Evolutionary conservation across 768 basidiomycete species (phyloP).

Genomic region (Leccinum longicurvipes): DNA sequence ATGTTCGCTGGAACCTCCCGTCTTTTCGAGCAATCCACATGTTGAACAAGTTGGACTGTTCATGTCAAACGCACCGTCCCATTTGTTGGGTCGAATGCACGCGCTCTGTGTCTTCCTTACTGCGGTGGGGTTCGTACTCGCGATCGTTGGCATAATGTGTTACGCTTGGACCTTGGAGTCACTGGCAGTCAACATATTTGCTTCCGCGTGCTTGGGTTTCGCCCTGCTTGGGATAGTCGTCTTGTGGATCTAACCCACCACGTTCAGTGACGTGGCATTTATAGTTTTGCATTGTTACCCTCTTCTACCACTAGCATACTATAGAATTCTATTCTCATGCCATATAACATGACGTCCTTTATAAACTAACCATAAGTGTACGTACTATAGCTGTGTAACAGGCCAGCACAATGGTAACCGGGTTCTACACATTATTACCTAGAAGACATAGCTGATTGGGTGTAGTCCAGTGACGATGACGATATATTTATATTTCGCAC

Average conservation of each 20-base stretch:
- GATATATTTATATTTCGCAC: neutral
- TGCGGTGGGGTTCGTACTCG: conserved; percentile 48
- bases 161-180: conserved; percentile 52
- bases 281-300: neutral
- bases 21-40: conserved; percentile 47
- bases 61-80: conserved; percentile 34
- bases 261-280: neutral
- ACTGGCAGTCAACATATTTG: conserved; percentile 42
- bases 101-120: conserved; percentile 46
- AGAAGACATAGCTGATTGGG: neutral
- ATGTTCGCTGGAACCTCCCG: conserved; percentile 19
- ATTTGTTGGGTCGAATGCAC: conserved; percentile 49
- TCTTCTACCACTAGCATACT: neutral
- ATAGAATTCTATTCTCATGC: neutral
- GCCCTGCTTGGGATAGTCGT: conserved; percentile 27
- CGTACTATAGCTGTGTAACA: no score
- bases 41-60: conserved; percentile 51
- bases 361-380: neutral
- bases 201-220: conserved; percentile 37
- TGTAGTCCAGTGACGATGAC: neutral
- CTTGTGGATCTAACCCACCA: neutral
- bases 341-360: neutral
- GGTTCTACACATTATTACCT: no score
- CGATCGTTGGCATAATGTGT: conserved; percentile 47
- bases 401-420: no score